A percentile compares a stretch with the other conserved stretches of the same genome.
Evolutionary conservation across 257 asterid species (phyloP).

Genomic region (Nemophila menziesii): DNA sequence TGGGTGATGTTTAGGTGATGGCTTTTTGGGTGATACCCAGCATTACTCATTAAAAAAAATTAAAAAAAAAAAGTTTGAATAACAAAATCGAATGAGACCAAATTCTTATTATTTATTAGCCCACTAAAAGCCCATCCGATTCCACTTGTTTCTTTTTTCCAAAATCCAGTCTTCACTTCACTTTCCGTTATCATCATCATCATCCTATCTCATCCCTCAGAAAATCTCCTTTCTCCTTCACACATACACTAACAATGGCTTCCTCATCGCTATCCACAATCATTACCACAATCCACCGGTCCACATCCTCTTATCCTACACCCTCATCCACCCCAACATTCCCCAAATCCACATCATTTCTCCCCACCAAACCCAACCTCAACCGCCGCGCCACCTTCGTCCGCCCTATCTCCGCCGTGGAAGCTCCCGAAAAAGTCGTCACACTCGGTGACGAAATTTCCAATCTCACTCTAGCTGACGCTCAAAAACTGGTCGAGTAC

Average conservation of each 20-base stretch:
- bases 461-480: conserved; percentile 66
- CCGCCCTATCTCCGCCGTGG: conserved; percentile 65
- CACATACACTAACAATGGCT: conserved; percentile 33
- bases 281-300: conserved; percentile 13
- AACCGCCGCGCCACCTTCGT: conserved; percentile 34
- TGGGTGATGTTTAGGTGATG: too few relatives aligned
- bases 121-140: too few relatives aligned
- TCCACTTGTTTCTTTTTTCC: too few relatives aligned
- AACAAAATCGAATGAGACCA: too few relatives aligned
- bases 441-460: conserved; percentile 79
- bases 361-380: conserved; percentile 12
- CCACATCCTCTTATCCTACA: conserved; percentile 13
- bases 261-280: conserved; percentile 42
- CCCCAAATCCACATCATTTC: conserved; percentile 15
- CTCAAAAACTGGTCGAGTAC: conserved; percentile 92
- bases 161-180: too few relatives aligned
- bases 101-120: too few relatives aligned
- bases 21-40: too few relatives aligned
- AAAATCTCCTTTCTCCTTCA: too few relatives aligned
- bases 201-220: too few relatives aligned
- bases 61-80: too few relatives aligned
- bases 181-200: too few relatives aligned
- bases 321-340: conserved; percentile 16
- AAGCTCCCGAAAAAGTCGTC: conserved; percentile 79
- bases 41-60: too few relatives aligned